phyloP scores from a whole-genome alignment of 768 basidiomycete species.

The Mycena capillaripes region DNA sequence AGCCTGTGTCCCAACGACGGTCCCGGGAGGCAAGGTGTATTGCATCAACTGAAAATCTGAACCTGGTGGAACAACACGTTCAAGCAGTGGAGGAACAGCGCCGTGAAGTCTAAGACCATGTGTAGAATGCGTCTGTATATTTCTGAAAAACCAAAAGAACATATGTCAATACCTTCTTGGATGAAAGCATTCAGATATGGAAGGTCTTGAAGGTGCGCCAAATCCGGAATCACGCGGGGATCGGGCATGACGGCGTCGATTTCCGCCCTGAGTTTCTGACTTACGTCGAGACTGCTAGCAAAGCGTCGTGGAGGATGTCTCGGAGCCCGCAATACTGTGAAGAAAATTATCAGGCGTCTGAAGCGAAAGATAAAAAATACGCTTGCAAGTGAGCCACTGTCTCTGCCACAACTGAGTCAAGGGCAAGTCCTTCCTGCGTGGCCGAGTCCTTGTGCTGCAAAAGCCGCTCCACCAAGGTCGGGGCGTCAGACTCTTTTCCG shows the following conservation, averaged over 20 bases:
- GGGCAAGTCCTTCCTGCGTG: too few species aligned
- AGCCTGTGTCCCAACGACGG: constrained; percentile 81
- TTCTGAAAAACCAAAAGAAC: background rate
- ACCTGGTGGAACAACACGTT: constrained; percentile 80
- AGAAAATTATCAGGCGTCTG: too few species aligned
- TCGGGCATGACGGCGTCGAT: constrained; percentile 81
- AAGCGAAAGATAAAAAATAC: constrained; percentile 1
- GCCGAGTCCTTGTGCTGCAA: too few species aligned
- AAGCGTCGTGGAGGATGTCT: constrained; percentile 81
- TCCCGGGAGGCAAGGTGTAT: constrained; percentile 82
- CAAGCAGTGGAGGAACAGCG: constrained; percentile 79
- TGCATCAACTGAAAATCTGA: constrained; percentile 86
- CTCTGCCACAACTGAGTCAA: too few species aligned
- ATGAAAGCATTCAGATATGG: constrained; percentile 71
- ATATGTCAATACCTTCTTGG: constrained; percentile 67
- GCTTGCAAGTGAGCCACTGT: too few species aligned
- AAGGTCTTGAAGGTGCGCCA: constrained; percentile 67
- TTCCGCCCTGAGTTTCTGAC: constrained; percentile 78
- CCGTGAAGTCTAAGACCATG: constrained; percentile 82
- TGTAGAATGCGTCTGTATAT: constrained; percentile 12
- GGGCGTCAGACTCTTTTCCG: too few species aligned
- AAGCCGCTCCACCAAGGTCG: too few species aligned
- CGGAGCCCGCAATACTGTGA: constrained; percentile 80
- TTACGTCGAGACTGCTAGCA: constrained; percentile 80
- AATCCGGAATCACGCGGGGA: constrained; percentile 71